These are phyloP conservation scores for Geosmithia morbida DNA, from an alignment of 2,329 filamentous ascomycete genomes.

Conservation along the genomic window DNA sequence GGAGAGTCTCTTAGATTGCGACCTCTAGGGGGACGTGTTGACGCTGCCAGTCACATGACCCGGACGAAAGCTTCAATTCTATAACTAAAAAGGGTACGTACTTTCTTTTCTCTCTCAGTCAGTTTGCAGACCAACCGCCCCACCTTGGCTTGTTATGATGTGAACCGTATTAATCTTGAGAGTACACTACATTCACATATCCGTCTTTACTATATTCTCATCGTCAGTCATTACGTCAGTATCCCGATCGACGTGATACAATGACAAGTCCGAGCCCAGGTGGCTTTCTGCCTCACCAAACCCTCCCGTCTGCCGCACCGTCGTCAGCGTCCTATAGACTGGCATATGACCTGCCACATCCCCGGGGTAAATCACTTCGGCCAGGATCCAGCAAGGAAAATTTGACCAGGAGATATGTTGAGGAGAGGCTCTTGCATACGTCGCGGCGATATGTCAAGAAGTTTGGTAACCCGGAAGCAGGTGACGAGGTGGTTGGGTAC, in stretches of 20 bases:
- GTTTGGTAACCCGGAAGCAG: conserved; percentile 27
- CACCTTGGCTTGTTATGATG: no score
- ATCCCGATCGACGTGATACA: not conserved
- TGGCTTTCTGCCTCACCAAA: conserved; percentile 32
- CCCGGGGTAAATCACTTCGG: conserved; percentile 33
- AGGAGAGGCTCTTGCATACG: conserved; percentile 35
- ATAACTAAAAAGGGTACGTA: not conserved
- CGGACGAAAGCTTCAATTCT: no score
- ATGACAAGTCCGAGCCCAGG: conserved; percentile 17
- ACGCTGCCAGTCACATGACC: conserved; percentile 1
- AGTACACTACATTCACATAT: no score
- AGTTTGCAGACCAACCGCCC: no score
- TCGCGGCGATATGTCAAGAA: conserved; percentile 48
- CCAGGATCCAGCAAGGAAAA: conserved; percentile 47
- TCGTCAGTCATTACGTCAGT: no score
- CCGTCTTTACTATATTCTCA: no score
- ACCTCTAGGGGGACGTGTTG: not conserved
- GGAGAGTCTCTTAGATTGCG: not conserved
- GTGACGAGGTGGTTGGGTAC: conserved; percentile 36
- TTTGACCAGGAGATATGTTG: conserved; percentile 41
- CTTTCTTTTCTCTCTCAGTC: no score
- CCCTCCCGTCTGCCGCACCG: conserved; percentile 40
- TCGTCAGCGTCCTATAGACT: conserved; percentile 27
- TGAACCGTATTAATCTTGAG: no score
- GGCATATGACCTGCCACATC: conserved; percentile 34